A percentile compares a stretch with the other conserved stretches of the same genome.
These are phyloP conservation scores for Arbutus unedo DNA, from an alignment of 148 eudicot genomes.

Conservation along the genomic window DNA sequence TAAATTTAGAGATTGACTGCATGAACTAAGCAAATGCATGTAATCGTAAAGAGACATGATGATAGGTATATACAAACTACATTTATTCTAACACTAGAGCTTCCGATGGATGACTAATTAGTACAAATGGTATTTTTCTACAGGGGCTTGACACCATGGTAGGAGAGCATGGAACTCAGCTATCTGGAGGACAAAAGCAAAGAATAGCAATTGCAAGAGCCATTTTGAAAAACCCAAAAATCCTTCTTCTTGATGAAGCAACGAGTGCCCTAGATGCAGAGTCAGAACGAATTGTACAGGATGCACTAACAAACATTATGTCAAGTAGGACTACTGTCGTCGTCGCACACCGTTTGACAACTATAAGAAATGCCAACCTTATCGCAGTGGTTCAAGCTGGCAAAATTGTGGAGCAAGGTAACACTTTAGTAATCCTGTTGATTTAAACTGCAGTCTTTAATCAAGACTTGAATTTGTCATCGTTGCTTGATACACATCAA, in stretches of 20 bases:
- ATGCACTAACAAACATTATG: conserved; percentile 78
- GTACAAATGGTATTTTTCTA: not conserved
- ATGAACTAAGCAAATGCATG: not conserved
- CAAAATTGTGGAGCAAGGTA: conserved; percentile 79
- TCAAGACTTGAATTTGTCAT: not conserved
- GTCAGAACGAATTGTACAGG: conserved; percentile 81
- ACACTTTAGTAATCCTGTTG: not conserved
- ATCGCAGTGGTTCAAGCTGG: conserved; percentile 82
- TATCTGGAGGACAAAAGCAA: conserved; percentile 94
- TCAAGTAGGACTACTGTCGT: conserved; percentile 69
- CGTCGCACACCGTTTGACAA: conserved; percentile 81
- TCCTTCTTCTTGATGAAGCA: conserved; percentile 85
- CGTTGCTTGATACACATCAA: not conserved
- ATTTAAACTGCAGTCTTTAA: not conserved
- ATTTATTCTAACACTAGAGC: not conserved
- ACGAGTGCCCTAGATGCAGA: conserved; percentile 92
- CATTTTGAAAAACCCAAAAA: conserved; percentile 69
- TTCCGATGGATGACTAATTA: not conserved
- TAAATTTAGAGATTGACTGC: not conserved
- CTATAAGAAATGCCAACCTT: conserved; percentile 66
- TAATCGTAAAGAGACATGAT: not conserved
- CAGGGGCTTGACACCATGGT: conserved; percentile 84
- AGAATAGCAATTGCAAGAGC: conserved; percentile 90
- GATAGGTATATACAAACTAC: not conserved
- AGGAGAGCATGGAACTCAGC: conserved; percentile 85